phyloP scores from a whole-genome alignment of 495 filamentous ascomycete genomes.

The Tetracladium setigerum region DNA sequence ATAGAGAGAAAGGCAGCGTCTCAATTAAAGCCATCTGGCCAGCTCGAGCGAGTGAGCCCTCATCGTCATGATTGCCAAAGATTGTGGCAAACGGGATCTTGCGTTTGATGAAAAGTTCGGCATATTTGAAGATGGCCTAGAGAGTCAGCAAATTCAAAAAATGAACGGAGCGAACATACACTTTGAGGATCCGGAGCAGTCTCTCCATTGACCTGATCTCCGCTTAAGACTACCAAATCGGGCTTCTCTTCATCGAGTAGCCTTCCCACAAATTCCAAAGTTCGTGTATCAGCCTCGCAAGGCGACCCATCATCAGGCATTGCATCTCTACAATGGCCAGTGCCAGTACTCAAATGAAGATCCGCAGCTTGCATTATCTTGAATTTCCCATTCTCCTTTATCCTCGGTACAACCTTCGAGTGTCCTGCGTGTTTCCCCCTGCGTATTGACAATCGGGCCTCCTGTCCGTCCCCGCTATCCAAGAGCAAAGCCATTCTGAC shows the following conservation, averaged over 20 bases:
- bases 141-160: constrained; percentile 4
- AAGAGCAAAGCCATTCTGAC: constrained; percentile 62
- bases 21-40: constrained; percentile 80
- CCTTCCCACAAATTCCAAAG: constrained; percentile 77
- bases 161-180: constrained; percentile 26
- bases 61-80: constrained; percentile 97
- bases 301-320: constrained; percentile 66
- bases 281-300: constrained; percentile 88
- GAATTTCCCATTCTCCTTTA: constrained; percentile 85
- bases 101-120: constrained; percentile 74
- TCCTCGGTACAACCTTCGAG: constrained; percentile 61
- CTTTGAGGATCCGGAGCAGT: constrained; percentile 86
- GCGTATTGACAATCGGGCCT: constrained; percentile 66
- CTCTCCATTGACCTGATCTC: constrained; percentile 94
- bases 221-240: constrained; percentile 81
- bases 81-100: constrained; percentile 90
- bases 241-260: constrained; percentile 87
- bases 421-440: constrained; percentile 53
- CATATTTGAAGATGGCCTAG: constrained; percentile 84
- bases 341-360: constrained; percentile 83
- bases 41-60: constrained; percentile 68
- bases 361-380: constrained; percentile 95
- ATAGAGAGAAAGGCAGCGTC: constrained; percentile 81
- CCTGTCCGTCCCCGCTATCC: constrained; percentile 52
- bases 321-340: constrained; percentile 76